Conservation (phyloP, 2,329 filamentous ascomycete species). For the Arthrobotrys iridis region DNA sequence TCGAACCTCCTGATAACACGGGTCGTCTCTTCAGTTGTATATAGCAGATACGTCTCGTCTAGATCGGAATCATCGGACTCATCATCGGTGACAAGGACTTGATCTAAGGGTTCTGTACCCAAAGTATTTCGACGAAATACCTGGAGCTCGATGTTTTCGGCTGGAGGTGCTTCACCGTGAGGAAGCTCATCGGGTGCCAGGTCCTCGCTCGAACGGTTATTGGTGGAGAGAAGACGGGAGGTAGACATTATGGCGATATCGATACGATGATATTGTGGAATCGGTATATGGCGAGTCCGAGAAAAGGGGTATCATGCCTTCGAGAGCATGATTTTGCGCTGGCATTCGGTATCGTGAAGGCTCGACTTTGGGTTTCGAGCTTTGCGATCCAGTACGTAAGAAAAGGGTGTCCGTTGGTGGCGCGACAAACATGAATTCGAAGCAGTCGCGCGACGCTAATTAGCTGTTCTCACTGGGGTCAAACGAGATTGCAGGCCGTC, state of each 20-base stretch:
- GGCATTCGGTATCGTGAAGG: conserved; percentile 9
- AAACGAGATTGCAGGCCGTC: conserved; percentile 9
- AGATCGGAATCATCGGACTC: conserved; percentile 50
- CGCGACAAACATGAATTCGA: conserved; percentile 40
- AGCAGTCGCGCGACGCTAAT: conserved; percentile 20
- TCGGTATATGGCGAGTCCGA: conserved; percentile 6
- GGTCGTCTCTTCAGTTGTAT: conserved; percentile 75
- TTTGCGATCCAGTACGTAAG: conserved; percentile 37
- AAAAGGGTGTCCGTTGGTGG: conserved; percentile 16
- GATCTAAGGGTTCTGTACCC: conserved; percentile 37
- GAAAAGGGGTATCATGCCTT: conserved; percentile 41
- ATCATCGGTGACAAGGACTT: conserved; percentile 39
- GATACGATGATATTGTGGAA: conserved; percentile 10
- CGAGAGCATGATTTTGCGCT: conserved; percentile 26
- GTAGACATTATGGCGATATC: conserved; percentile 39
- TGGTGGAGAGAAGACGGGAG: conserved; percentile 43
- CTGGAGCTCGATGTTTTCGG: conserved; percentile 51
- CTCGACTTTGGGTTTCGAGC: conserved; percentile 14
- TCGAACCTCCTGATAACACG: conserved; percentile 80
- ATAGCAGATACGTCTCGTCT: conserved; percentile 61
- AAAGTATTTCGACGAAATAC: conserved; percentile 46
- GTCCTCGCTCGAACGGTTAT: conserved; percentile 38
- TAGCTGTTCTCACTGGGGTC: neutral
- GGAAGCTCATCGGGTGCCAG: conserved; percentile 14
- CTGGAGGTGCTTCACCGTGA: conserved; percentile 2